Percentiles rank a stretch among this genome's conserved stretches.
phyloP scores from a whole-genome alignment of 2,329 filamentous ascomycete species.

The Ceratocystis harringtonii region DNA sequence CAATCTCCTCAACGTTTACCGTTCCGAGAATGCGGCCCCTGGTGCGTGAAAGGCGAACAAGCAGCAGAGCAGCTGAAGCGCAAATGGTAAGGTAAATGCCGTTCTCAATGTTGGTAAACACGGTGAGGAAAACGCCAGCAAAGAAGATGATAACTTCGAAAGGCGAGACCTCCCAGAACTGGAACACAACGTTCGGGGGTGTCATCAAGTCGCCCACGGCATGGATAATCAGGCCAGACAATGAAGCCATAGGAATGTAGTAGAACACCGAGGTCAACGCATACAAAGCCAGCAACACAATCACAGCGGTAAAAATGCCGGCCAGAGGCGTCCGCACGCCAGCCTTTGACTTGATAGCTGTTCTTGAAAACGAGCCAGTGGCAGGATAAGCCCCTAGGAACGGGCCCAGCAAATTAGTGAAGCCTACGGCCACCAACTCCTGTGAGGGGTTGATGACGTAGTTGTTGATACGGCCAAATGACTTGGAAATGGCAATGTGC shows the following conservation, averaged over 20 bases:
- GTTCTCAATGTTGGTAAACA: conserved; percentile 80
- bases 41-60: conserved; percentile 73
- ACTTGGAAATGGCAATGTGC: conserved; percentile 94
- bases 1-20: conserved; percentile 35
- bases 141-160: conserved; percentile 89
- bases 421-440: conserved; percentile 85
- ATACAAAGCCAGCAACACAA: conserved; percentile 84
- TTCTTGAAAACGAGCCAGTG: conserved; percentile 90
- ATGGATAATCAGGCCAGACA: conserved; percentile 87
- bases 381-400: conserved; percentile 77
- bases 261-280: conserved; percentile 78
- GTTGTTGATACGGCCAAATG: conserved; percentile 89
- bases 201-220: conserved; percentile 88
- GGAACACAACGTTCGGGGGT: conserved; percentile 76
- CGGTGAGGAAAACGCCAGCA: conserved; percentile 72
- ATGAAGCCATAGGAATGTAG: conserved; percentile 70
- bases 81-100: conserved; percentile 80
- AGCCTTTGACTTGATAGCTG: conserved; percentile 93
- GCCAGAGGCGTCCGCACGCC: conserved; percentile 84
- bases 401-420: conserved; percentile 77
- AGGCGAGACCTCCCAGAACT: conserved; percentile 89
- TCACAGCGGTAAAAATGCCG: conserved; percentile 69
- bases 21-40: conserved; percentile 71
- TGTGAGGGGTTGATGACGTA: conserved; percentile 93
- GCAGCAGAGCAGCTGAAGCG: conserved; percentile 59